These are phyloP conservation scores for Paralagenidium karlingii DNA, from an alignment of 352 stramenopile genomes.

Conservation along the genomic window DNA sequence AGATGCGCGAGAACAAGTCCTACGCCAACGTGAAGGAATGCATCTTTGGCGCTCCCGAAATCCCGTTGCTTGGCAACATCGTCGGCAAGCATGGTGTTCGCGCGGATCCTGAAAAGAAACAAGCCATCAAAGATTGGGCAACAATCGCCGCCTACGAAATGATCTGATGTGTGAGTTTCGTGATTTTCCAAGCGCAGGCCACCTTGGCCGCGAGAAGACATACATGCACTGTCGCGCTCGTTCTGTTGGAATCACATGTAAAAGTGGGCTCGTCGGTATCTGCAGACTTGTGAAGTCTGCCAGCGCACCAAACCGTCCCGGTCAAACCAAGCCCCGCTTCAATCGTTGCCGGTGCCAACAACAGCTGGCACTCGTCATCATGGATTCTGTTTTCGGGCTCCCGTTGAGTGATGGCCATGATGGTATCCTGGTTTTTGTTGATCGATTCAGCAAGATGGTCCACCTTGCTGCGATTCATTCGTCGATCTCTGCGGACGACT, in stretches of 20 bases:
- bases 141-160: not conserved
- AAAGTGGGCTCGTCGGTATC: not conserved
- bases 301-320: not conserved
- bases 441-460: constrained; percentile 16
- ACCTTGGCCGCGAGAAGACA: constrained; percentile 1
- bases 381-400: constrained; percentile 11
- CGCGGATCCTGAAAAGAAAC: not conserved
- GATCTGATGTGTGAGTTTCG: constrained; percentile 1
- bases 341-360: constrained; percentile 3
- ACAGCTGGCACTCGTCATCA: constrained; percentile 7
- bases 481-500: constrained; percentile 7
- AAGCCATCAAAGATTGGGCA: not conserved
- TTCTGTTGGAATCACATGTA: constrained; percentile 3
- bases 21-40: constrained; percentile 5
- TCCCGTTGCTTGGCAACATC: constrained; percentile 4
- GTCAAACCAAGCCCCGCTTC: not conserved
- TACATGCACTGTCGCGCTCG: not conserved
- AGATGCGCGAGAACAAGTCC: not conserved
- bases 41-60: constrained; percentile 3
- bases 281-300: constrained; percentile 1
- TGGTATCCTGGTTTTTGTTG: constrained; percentile 12
- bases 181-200: not conserved
- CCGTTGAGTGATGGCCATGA: constrained; percentile 1
- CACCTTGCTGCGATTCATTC: constrained; percentile 4
- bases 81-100: constrained; percentile 2